Conservation (phyloP, 2,329 filamentous ascomycete genomes). For the Sarocladiaceae sp. region DNA sequence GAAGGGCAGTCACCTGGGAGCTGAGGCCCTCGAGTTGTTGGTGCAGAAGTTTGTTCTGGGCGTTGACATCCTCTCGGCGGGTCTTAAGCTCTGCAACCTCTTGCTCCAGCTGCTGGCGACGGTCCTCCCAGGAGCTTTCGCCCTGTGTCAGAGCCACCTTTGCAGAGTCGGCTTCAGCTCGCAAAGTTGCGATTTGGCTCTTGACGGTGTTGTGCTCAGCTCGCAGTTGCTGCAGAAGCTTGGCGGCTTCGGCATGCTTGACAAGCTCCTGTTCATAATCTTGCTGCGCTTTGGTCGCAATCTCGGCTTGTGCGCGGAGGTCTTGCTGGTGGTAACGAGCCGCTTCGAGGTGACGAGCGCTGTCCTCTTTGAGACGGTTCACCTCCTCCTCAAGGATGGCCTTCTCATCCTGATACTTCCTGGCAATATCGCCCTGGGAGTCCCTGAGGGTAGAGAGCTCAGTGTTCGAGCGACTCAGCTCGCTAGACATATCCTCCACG, state of each 20-base stretch:
- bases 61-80: conserved; percentile 74
- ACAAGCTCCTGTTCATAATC: conserved; percentile 92
- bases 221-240: conserved; percentile 71
- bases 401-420: conserved; percentile 76
- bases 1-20: conserved; percentile 70
- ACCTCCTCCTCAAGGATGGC: conserved; percentile 72
- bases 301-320: conserved; percentile 86
- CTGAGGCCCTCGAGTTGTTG: conserved; percentile 81
- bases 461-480: conserved; percentile 73
- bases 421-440: conserved; percentile 67
- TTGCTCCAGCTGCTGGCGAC: conserved; percentile 71
- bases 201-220: conserved; percentile 76
- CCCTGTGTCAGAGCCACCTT: conserved; percentile 72
- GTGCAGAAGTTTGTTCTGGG: conserved; percentile 87
- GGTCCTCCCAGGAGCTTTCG: conserved; percentile 82
- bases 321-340: conserved; percentile 85
- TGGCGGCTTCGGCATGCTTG: conserved; percentile 93
- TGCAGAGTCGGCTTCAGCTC: conserved; percentile 78
- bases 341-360: conserved; percentile 70
- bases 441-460: conserved; percentile 77
- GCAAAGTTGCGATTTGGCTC: conserved; percentile 67
- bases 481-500: conserved; percentile 73
- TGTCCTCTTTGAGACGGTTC: conserved; percentile 73
- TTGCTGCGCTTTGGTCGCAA: conserved; percentile 86
- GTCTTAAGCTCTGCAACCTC: conserved; percentile 75